Percentiles rank a stretch among this genome's conserved stretches.
phyloP scores from a whole-genome alignment of 345 rosid genomes.

The Lenwebbia sp. region DNA sequence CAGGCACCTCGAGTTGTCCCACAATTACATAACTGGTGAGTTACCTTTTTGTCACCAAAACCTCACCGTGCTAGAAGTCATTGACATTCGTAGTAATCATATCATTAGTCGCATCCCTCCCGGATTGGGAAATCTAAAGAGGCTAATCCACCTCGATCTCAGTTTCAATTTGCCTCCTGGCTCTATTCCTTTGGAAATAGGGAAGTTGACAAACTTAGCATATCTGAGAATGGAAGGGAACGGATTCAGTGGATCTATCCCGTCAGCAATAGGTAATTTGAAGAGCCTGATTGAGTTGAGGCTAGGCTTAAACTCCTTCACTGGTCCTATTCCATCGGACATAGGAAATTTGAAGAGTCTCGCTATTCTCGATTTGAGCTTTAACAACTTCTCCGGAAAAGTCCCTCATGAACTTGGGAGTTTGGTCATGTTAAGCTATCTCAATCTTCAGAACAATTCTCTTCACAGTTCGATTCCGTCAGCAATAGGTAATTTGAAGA shows the following conservation, averaged over 20 bases:
- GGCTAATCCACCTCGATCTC: accelerated
- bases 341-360: not conserved
- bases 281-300: not conserved
- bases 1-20: too few relatives aligned
- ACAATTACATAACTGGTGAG: not conserved
- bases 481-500: not conserved
- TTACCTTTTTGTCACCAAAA: not conserved
- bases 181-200: not conserved
- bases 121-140: not conserved
- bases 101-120: not conserved
- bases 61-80: not conserved
- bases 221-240: not conserved
- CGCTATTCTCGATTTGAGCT: not conserved
- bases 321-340: not conserved
- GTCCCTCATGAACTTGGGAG: not conserved
- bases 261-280: not conserved
- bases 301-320: not conserved
- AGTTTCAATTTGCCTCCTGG: too few relatives aligned
- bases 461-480: not conserved
- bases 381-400: not conserved
- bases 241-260: not conserved
- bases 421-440: not conserved
- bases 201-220: not conserved
- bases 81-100: not conserved
- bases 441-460: not conserved